phyloP scores from a whole-genome alignment of 108 stramenopile species.

The Fistulifera pelliculosa region DNA sequence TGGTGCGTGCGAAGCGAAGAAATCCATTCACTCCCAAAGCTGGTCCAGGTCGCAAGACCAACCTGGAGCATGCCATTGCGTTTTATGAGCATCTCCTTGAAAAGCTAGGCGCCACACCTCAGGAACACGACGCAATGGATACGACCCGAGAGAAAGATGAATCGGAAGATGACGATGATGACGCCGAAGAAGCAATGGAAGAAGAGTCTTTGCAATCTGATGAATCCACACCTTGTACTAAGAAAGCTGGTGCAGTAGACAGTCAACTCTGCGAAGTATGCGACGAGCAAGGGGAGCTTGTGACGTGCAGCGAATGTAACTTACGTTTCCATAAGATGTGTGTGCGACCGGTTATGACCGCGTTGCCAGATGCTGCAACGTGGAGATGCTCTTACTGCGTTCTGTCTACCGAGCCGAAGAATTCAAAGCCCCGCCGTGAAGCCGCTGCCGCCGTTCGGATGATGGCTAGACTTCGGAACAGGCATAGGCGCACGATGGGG shows the following conservation, averaged over 20 bases:
- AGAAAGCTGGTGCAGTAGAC: too few relatives aligned
- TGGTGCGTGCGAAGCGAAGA: slow-evolving; percentile 16
- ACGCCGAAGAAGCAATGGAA: not conserved
- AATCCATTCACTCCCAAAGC: slow-evolving; percentile 17
- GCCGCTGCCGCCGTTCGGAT: slow-evolving; percentile 59
- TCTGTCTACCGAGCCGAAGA: slow-evolving; percentile 36
- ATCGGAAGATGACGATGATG: slow-evolving; percentile 1
- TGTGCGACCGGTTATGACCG: slow-evolving; percentile 57
- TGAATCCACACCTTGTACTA: too few relatives aligned
- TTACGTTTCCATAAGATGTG: slow-evolving; percentile 87
- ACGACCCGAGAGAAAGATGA: not conserved
- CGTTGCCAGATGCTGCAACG: slow-evolving; percentile 38
- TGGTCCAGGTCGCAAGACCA: slow-evolving; percentile 44
- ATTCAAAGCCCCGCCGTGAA: slow-evolving; percentile 41
- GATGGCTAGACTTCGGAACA: slow-evolving; percentile 48
- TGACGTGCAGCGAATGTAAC: slow-evolving; percentile 88
- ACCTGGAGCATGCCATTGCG: slow-evolving; percentile 47
- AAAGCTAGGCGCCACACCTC: not conserved
- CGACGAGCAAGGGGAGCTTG: slow-evolving; percentile 55
- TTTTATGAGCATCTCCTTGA: slow-evolving; percentile 48
- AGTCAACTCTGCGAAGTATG: too few relatives aligned
- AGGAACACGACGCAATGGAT: not conserved
- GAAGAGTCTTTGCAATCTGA: too few relatives aligned
- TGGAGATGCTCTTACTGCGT: slow-evolving; percentile 78
- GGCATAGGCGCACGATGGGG: slow-evolving; percentile 8